A percentile compares a stretch with the other conserved stretches of the same genome.
Conservation (phyloP, 768 basidiomycete genomes). For the Suillus placidus region DNA sequence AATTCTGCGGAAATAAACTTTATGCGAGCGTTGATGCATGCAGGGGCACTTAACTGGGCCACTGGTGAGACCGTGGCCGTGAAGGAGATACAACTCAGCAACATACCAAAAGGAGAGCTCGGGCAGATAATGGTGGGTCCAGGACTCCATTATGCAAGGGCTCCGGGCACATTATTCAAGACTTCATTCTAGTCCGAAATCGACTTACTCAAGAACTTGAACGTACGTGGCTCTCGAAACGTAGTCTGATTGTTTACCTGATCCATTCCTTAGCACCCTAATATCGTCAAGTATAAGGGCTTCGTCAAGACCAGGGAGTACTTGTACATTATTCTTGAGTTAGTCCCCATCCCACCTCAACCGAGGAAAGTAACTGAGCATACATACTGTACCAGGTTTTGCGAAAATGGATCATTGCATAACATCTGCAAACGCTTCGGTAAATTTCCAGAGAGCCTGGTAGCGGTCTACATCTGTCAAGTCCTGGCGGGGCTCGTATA, state of each 20-base stretch:
- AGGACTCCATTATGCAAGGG: background rate
- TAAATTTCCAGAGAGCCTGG: conserved; percentile 96
- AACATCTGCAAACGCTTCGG: conserved; percentile 96
- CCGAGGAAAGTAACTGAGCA: conserved; percentile 8
- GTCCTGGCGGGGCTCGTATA: conserved; percentile 95
- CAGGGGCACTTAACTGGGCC: conserved; percentile 90
- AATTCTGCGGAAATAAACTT: background rate
- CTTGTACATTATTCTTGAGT: conserved; percentile 97
- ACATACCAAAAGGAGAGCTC: conserved; percentile 91
- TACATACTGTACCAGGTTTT: conserved; percentile 55
- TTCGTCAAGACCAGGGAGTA: conserved; percentile 94
- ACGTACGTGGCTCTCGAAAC: conserved; percentile 52
- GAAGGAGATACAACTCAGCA: conserved; percentile 94
- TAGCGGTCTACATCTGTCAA: conserved; percentile 96
- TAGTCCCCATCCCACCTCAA: conserved; percentile 29
- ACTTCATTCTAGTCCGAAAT: conserved; percentile 78
- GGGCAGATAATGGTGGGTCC: conserved; percentile 91
- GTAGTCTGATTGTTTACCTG: conserved; percentile 13
- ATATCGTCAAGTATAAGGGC: conserved; percentile 99
- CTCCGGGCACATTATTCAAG: conserved; percentile 8
- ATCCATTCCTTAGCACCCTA: conserved; percentile 68
- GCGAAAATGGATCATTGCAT: conserved; percentile 97
- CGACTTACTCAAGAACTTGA: conserved; percentile 94
- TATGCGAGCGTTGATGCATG: conserved; percentile 13
- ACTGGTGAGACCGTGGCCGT: conserved; percentile 98